Conservation (phyloP, 768 basidiomycete species). For the Pleurotus cornucopiae region DNA sequence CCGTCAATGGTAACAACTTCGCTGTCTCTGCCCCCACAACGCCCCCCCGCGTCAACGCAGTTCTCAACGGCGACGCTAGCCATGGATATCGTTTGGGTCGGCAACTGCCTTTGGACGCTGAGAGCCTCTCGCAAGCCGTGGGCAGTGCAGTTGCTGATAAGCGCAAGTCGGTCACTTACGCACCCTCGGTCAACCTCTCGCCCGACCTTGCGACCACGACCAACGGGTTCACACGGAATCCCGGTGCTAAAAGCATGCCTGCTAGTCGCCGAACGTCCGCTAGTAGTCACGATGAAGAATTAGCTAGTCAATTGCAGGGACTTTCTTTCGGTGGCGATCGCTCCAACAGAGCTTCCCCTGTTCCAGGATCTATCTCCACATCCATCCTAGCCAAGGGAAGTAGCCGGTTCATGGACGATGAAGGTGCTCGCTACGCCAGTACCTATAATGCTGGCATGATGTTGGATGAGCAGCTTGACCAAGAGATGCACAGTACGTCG, state of each 20-base stretch:
- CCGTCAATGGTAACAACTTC: constrained; percentile 48
- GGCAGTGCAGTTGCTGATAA: constrained; percentile 66
- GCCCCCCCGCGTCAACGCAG: constrained; percentile 73
- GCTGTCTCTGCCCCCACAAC: constrained; percentile 90
- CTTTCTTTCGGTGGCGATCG: constrained; percentile 66
- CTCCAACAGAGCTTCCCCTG: constrained; percentile 52
- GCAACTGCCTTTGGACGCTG: constrained; percentile 53
- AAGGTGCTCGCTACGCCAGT: constrained; percentile 54
- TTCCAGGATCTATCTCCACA: constrained; percentile 45
- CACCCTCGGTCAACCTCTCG: constrained; percentile 70
- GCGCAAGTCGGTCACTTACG: constrained; percentile 84
- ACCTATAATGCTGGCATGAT: constrained; percentile 83
- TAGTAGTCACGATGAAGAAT: constrained; percentile 81
- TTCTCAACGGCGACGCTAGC: constrained; percentile 57
- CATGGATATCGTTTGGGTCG: constrained; percentile 36
- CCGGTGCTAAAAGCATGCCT: constrained; percentile 89
- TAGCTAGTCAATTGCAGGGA: constrained; percentile 71
- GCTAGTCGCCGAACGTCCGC: constrained; percentile 87
- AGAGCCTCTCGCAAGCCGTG: constrained; percentile 64
- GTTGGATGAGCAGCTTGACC: constrained; percentile 89
- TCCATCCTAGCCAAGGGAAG: constrained; percentile 50
- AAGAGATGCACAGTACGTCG: constrained; percentile 87
- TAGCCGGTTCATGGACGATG: constrained; percentile 53
- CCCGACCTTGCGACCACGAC: constrained; percentile 56
- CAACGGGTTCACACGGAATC: constrained; percentile 56